phyloP scores from a whole-genome alignment of 1,284 basidiomycete genomes.

The Tilletia setariae region DNA sequence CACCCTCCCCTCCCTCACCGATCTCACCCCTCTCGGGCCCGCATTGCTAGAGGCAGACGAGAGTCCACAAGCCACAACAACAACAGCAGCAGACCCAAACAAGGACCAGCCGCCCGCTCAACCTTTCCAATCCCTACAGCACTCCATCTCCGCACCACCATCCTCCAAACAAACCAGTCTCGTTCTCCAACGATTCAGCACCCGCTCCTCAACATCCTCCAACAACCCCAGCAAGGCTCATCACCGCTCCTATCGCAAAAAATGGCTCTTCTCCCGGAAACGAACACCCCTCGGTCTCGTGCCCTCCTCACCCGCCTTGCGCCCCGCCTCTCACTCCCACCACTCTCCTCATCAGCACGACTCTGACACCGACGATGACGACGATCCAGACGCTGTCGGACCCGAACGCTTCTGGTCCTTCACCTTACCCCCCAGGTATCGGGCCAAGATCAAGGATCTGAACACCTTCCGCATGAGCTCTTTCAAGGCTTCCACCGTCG shows the following conservation, averaged over 20 bases:
- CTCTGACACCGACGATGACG: conserved; percentile 10
- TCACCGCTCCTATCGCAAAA: not conserved
- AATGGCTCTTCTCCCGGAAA: conserved; percentile 5
- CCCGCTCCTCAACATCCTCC: too few species aligned
- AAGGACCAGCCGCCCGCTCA: not conserved
- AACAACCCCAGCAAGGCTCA: too few species aligned
- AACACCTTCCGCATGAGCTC: conserved; percentile 11
- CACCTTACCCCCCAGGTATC: conserved; percentile 41
- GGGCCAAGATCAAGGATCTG: conserved; percentile 32
- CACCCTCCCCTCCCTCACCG: conserved; percentile 1
- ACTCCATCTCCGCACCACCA: not conserved
- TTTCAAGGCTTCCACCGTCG: not conserved
- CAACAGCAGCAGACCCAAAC: not conserved
- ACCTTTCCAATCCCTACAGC: not conserved
- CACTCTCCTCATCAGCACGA: not conserved
- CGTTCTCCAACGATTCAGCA: too few species aligned
- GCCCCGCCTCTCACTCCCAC: not conserved
- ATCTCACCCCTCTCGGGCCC: not conserved
- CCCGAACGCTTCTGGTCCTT: conserved; percentile 37
- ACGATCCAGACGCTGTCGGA: conserved; percentile 20
- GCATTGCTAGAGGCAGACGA: not conserved
- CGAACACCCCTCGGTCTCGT: not conserved
- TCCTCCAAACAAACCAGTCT: not conserved
- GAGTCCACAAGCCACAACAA: not conserved
- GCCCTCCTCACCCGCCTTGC: not conserved